Conservation (phyloP, 1,284 basidiomycete species). For the Ganoderma resinaceum region DNA sequence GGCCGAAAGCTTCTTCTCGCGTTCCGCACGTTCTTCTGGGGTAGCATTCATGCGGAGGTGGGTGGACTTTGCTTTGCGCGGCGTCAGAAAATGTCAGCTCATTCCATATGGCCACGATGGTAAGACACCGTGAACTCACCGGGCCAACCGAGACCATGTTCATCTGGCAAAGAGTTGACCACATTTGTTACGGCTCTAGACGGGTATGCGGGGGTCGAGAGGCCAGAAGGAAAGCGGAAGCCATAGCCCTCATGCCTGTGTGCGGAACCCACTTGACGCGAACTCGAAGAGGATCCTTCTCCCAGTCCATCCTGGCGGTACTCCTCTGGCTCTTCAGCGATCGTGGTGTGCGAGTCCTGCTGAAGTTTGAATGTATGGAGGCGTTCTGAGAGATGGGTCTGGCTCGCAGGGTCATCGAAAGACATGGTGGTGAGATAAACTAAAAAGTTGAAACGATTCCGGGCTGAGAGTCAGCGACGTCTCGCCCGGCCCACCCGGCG, state of each 20-base stretch:
- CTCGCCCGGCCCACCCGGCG: not conserved
- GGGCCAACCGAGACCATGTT: constrained; percentile 93
- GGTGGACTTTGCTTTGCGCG: constrained; percentile 83
- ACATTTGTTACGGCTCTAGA: constrained; percentile 29
- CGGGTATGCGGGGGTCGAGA: constrained; percentile 63
- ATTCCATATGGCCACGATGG: not conserved
- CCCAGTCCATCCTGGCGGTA: constrained; percentile 26
- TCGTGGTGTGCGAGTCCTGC: constrained; percentile 22
- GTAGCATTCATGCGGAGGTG: constrained; percentile 85
- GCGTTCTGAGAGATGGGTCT: constrained; percentile 39
- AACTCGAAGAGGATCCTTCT: constrained; percentile 23
- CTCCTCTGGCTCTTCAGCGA: constrained; percentile 25
- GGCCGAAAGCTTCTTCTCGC: constrained; percentile 80
- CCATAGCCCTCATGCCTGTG: constrained; percentile 79
- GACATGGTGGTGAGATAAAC: constrained; percentile 33
- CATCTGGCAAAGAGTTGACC: constrained; percentile 72
- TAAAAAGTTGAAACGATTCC: not conserved
- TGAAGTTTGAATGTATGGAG: constrained; percentile 40
- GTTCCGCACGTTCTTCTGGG: constrained; percentile 70
- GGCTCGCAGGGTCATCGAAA: constrained; percentile 29
- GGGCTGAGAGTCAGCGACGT: not conserved
- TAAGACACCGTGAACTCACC: constrained; percentile 54
- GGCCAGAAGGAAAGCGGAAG: constrained; percentile 74
- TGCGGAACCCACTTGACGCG: constrained; percentile 41
- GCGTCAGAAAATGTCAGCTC: constrained; percentile 18